These are phyloP conservation scores for Lepidium didymum DNA, from an alignment of 345 rosid genomes.

Conservation along the genomic window DNA sequence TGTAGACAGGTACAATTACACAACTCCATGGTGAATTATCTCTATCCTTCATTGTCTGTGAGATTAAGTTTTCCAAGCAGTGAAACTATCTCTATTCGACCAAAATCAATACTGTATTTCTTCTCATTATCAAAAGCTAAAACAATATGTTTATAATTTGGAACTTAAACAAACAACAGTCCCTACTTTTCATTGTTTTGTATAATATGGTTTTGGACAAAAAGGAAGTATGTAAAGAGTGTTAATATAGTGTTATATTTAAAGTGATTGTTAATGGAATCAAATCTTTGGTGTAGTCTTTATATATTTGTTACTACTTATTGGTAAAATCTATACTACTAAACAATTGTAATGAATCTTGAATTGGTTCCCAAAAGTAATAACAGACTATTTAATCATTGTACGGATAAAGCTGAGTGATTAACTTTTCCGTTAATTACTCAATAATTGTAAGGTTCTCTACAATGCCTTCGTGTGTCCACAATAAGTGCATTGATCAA, in stretches of 20 bases:
- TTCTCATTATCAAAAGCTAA: not conserved
- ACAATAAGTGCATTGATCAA: not conserved
- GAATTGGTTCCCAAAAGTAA: slow-evolving; percentile 25
- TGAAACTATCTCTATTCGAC: slow-evolving; percentile 16
- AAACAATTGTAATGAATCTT: not conserved
- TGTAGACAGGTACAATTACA: not conserved
- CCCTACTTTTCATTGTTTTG: slow-evolving; percentile 4
- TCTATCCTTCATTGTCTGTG: slow-evolving; percentile 9
- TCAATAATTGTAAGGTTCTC: not conserved
- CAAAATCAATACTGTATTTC: not conserved
- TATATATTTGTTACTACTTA: not conserved
- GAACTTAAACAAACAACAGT: not conserved
- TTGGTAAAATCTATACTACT: not conserved
- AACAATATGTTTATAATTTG: slow-evolving; percentile 1
- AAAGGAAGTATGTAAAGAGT: slow-evolving; percentile 10
- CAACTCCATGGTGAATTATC: not conserved
- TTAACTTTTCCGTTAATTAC: slow-evolving; percentile 22
- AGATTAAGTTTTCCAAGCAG: slow-evolving; percentile 1
- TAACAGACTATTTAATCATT: slow-evolving; percentile 17
- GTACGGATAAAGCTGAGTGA: slow-evolving; percentile 9
- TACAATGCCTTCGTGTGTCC: not conserved
- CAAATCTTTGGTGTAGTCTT: not conserved
- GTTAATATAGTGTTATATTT: not conserved
- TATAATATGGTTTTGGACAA: slow-evolving; percentile 6
- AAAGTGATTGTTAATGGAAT: not conserved